Base-by-base conservation (phyloP, 345 rosid species). In the Lepidium africanum region DNA sequence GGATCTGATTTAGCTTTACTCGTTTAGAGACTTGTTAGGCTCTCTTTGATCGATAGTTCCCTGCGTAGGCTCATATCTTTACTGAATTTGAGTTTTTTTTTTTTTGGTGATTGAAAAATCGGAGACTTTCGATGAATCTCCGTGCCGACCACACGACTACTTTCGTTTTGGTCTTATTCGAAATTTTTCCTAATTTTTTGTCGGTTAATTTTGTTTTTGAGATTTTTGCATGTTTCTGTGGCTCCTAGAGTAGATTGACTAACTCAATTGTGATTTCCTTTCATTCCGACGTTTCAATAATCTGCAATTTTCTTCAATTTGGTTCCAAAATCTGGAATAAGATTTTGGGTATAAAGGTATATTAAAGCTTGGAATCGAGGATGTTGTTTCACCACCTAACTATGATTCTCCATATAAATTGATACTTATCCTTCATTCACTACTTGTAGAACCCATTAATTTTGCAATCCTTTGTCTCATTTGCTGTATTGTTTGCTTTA, bases 1-100 rank as follows among this genome's bases (percentile, higher is more conserved):
- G 67, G 72, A 73, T 73, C 77, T 73, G 67, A 35, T 42, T 58
- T 27, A 27, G 43, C 16, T 32, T 60, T 54, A 36, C 2, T 54
- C 48, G 19, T 61, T 70, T 17, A 16, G 25, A 43, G 15, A 51
- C 25, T 51, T 4, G 11, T 41, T 19, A 30, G 32, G 12, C 47
- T 38, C 38, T 38, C 9, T 66, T 53, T 41, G 38, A 37, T 57
- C 47, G 48, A 45, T 59, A 12, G 5, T 60, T 40, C 67, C n/a
- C 47, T 17, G 33, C 33, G 7, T 50, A 32, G 54, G 42, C 48
- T 71, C 56, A 45, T 42, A 15, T 60, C 37, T 59, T 33, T 60
- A 41, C 55, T 67, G 36, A 10, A 55, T 67, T 35, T 37, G 0
- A 1, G 33, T 30, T 27, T 27, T 27, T 27, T 21, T 25, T 5